These are phyloP conservation scores for Sarocladiaceae sp. DNA, from an alignment of 2,329 filamentous ascomycete genomes.

Conservation along the genomic window DNA sequence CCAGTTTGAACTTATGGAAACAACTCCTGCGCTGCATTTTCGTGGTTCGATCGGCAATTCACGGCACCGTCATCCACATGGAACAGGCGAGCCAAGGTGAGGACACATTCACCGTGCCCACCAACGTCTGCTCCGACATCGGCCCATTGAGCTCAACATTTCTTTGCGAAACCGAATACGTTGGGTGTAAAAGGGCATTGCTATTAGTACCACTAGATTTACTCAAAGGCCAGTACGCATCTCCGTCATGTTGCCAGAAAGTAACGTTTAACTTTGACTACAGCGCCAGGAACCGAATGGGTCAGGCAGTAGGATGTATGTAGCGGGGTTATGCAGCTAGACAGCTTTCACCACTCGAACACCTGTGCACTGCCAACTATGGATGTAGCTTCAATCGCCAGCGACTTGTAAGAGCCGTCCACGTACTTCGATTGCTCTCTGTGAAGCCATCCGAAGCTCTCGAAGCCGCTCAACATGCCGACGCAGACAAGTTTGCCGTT, in stretches of 20 bases:
- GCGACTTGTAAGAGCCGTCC: too few species aligned
- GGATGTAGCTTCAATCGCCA: too few species aligned
- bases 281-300: too few species aligned
- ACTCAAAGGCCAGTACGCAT: too few species aligned
- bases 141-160: background rate
- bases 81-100: background rate
- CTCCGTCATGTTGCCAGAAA: too few species aligned
- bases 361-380: background rate
- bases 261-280: too few species aligned
- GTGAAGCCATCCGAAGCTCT: background rate
- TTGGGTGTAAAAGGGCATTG: too few species aligned
- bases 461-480: background rate
- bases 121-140: conserved; percentile 1
- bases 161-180: conserved; percentile 2
- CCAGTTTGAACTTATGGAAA: too few species aligned
- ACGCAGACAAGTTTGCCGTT: background rate
- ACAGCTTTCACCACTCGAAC: conserved; percentile 11
- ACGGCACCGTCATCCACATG: background rate
- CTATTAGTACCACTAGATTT: too few species aligned
- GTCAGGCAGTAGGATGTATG: too few species aligned
- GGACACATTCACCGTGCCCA: background rate
- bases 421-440: too few species aligned
- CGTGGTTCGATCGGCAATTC: conserved; percentile 2
- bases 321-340: conserved; percentile 17
- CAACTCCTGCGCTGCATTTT: background rate